phyloP scores from a whole-genome alignment of 2,329 filamentous ascomycete species.

The Colletotrichum magnum region DNA sequence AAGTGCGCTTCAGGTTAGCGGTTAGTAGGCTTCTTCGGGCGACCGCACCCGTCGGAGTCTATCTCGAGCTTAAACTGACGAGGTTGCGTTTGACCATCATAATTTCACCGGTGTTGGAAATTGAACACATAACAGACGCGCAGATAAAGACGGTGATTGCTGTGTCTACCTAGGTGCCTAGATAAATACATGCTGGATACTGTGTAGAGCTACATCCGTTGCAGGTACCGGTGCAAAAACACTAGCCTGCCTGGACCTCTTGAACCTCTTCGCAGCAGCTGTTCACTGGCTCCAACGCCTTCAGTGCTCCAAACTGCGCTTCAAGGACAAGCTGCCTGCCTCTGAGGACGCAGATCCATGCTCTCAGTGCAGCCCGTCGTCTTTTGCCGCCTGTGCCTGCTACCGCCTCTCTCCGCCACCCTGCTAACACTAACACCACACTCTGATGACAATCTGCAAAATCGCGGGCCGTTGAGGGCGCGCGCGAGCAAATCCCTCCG shows the following conservation, averaged over 20 bases:
- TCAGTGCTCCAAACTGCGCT: neutral
- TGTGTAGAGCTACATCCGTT: constrained; percentile 19
- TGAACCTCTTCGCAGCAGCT: neutral
- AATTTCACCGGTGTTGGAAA: too few relatives aligned
- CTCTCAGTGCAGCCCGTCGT: constrained; percentile 3
- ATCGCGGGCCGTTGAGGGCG: constrained; percentile 40
- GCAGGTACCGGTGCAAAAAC: constrained; percentile 13
- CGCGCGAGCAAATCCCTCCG: constrained; percentile 30
- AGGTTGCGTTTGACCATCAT: too few relatives aligned
- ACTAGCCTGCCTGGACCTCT: neutral
- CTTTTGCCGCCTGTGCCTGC: constrained; percentile 1
- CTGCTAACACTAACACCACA: constrained; percentile 38
- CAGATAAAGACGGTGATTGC: constrained; percentile 35
- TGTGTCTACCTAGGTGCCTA: constrained; percentile 10
- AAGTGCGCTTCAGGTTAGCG: too few relatives aligned
- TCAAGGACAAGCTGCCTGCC: constrained; percentile 26
- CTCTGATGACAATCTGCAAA: constrained; percentile 35
- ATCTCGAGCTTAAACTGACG: too few relatives aligned
- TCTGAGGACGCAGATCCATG: constrained; percentile 14
- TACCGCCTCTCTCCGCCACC: neutral
- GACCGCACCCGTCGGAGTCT: too few relatives aligned
- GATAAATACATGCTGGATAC: constrained; percentile 23
- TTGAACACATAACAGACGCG: neutral
- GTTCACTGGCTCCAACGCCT: neutral
- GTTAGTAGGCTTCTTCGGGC: too few relatives aligned